Evolutionary conservation across 345 rosid species (phyloP), one percentile per base, ranked within the genome.

Genomic region (Corchorus capsularis): DNA sequence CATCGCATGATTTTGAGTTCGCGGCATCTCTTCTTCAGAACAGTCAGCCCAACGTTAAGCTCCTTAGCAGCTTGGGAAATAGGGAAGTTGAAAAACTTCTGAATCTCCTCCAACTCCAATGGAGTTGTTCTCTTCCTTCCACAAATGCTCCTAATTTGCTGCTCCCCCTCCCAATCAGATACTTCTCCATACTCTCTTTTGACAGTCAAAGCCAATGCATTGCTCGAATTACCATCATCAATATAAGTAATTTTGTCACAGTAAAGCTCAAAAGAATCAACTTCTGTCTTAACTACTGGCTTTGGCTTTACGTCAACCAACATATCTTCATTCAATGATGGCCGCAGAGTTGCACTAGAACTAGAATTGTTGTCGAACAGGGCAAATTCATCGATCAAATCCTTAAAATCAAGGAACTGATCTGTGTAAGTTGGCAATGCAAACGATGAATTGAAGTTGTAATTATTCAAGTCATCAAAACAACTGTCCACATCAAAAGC

Each of bases 1-100:
- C 96, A 93, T 57, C 98, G 69, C 80, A 83, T 83, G 11, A 93
- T 82, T n/a, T 86, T 89, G 1, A 91, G 85, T 70, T 93, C 94
- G 43, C 98, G 83, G 82, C 96, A 93, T 57, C 96, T 85, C 63
- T 86, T 91, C 82, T 93, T 93, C 83, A 93, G 62, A 6, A 87
- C 87, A 0, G 98, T 93, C 8, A 91, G 75, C 1, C 94, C 98
- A 1, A 93, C 89, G 2, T 89, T 88, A 20, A 93, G 80, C 61
- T 90, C 93, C 77, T 85, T 91, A 0, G 98, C 98, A 0, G 98
- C 96, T 80, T 63, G 79, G 5, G 85, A 82, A 35, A 91, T 91
- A 0, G 98, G 98, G 62, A 85, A 62, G 60, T 87, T 81, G 15
- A 93, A 93, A n/a, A 76, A 75, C 71, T 83, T 87, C 16, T 76